Evolutionary conservation across 1,284 basidiomycete genomes (phyloP), one percentile per base, ranked within the genome.

Genomic region (Cryptococcus depauperatus): DNA sequence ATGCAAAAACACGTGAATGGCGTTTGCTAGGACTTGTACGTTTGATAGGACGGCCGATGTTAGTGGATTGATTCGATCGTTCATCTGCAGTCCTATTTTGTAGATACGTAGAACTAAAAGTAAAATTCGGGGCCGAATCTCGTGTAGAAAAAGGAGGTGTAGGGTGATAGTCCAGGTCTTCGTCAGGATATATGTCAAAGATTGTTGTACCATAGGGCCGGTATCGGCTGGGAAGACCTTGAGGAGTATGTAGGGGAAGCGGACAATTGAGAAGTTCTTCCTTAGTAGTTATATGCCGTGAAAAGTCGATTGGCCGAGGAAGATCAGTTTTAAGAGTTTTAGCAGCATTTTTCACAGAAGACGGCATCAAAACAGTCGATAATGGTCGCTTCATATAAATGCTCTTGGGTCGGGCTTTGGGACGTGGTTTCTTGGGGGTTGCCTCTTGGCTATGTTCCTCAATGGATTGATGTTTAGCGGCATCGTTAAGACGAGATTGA

Each of bases 91-190:
- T 22, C 5, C 7, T 16, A 6, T 16, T 16, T 14, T 21, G 10
- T 8, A 23, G 35, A 3, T 18, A 14, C 6, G 18, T 22, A 21
- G 35, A 22, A 14, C 14, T 37, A 7, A 22, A 14, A 23, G 23
- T 18, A 8, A 22, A 3, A 16, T 30, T 30, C 11, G 29, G 29
- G 29, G 29, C 5, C 11, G 5, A 13, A 11, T 4, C 13, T 30
- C 5, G 29, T 13, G 29, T 30, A 11, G 13, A 3, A 13, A 16
- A 16, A 11, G 29, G 29, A 4, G 29, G 29, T 13, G 16, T 30
- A 3, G 39, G 39, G 26, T 41, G 39, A 13, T 41, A 41, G 18
- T 41, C 39, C n/a, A 41, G 22, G n/a, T 41, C 39, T 30, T 41
- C 39, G 26, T 41, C 39, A 5, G 39, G 39, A 13, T 41, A 41